Base-by-base conservation (phyloP, 23 red algal genomes). In the Chondrus crispus region DNA sequence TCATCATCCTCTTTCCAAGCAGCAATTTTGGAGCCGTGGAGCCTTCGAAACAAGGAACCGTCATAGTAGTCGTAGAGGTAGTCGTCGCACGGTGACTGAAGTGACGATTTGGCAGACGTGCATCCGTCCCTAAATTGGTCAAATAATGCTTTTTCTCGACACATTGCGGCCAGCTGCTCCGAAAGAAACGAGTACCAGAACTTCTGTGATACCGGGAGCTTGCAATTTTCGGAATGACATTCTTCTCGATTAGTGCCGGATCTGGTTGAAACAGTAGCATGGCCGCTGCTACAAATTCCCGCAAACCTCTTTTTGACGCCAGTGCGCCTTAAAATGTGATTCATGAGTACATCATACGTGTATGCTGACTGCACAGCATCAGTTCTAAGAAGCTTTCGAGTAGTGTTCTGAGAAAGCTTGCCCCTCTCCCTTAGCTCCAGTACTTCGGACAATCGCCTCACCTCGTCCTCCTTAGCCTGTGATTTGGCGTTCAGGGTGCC, bases 181-280 rank as follows among this genome's bases (percentile, higher is more conserved):
- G 74, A 80, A 20, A 80, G 12, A 24, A 80, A 28, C 57, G n/a
- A 36, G 36, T 80, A 80, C 74, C 74, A 80, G 18, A 54, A 80
- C 8, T 54, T 80, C 18, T 16, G 46, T 11, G 14, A 29, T 37
- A 5, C 26, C 3, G 74, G 35, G 39, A 80, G 32, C 3, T 2
- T 9, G 57, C 74, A 80, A 40, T 32, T 29, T 2, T 7, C 24
- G 46, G 22, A 54, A 38, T 45, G 74, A 32, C 74, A 80, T 1
- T 11, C 5, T 20, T 19, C 46, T n/a, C n/a, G n/a, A 28, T 80
- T 52, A 5, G 51, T 10, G 24, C 51, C 37, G 10, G 39, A 29
- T 7, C 5, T 46, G 2, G 19, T 50, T 12, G 57, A 50, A 53
- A 54, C 46, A 37, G 74, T 24, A n/a, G 74, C 74, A 35, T 54